Conservation (phyloP, 495 filamentous ascomycete genomes). For the Cryomyces minteri region DNA sequence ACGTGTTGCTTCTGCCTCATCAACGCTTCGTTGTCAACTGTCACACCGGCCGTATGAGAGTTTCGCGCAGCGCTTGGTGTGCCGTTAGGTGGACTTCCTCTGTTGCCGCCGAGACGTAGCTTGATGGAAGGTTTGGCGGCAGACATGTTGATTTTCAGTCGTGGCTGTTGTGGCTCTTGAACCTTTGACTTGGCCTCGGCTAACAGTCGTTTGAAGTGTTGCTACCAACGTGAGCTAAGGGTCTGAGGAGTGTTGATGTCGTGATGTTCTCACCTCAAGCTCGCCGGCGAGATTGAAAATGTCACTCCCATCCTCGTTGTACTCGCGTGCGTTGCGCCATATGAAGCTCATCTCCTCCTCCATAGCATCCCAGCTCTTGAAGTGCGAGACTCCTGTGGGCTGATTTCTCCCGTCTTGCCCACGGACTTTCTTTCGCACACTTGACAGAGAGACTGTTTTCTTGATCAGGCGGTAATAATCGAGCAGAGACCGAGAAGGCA, state of each 20-base stretch:
- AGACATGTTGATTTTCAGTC: constrained; percentile 56
- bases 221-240: constrained; percentile 18
- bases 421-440: constrained; percentile 49
- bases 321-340: constrained; percentile 71
- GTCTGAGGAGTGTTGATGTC: background rate
- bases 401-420: constrained; percentile 46
- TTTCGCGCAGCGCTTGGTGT: constrained; percentile 18
- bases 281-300: constrained; percentile 53
- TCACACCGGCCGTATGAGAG: constrained; percentile 21
- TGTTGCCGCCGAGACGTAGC: constrained; percentile 24
- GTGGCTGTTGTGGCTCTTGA: constrained; percentile 45
- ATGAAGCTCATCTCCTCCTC: constrained; percentile 60
- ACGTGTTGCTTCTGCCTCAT: constrained; percentile 29
- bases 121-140: constrained; percentile 12
- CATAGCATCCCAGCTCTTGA: constrained; percentile 63
- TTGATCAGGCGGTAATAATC: constrained; percentile 68
- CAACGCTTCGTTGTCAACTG: constrained; percentile 31
- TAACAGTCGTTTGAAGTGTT: constrained; percentile 43
- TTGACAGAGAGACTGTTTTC: constrained; percentile 51
- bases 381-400: constrained; percentile 45
- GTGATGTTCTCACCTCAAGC: constrained; percentile 40
- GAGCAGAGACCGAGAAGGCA: constrained; percentile 39
- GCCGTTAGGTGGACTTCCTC: constrained; percentile 25
- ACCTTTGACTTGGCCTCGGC: constrained; percentile 42
- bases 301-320: constrained; percentile 70